Base-by-base conservation (phyloP, 495 filamentous ascomycete species). In the Aspergillus conjunctus region DNA sequence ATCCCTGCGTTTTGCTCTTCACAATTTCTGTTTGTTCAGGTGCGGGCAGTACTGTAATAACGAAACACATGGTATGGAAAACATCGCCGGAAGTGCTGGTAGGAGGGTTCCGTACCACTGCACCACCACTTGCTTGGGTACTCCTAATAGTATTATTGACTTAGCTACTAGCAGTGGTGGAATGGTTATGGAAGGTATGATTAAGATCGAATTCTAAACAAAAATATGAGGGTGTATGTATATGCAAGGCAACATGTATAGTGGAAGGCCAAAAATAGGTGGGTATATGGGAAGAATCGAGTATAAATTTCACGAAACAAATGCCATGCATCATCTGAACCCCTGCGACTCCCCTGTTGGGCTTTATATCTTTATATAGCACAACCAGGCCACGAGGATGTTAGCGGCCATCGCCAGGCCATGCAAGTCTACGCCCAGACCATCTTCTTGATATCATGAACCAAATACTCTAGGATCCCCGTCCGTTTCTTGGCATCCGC, bases 401-500 rank as follows among this genome's bases (percentile, higher is more conserved):
- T 41, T 14, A 41, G 15, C 11, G 15, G 37, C 37, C 37, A 41
- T 14, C 37, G 7, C 12, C 26, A 26, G 5, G 5, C 26, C 26
- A 26, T 2, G 26, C 26, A 26, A 43, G 39, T 21, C 54, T 61
- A 94, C 58, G 89, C 90, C 93, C 93, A 97, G 22, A 97, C 90
- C 72, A 97, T 73, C 80, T 90, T 93, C 83, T 93, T 96, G 52
- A 97, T 77, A 58, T 86, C 87, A 78, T 97, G 89, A 10, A 90
- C 89, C 67, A 92, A 71, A 70, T 91, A 85, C 77, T 98, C 93
- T 45, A 98, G 69, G 67, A 92, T 78, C 7, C 91, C 90, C 3
- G 93, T 97, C 56, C 87, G 91, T 77, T 85, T 91, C 85, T 84
- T 92, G 60, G 94, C 94, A 69, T 97, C 92, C 3, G 81, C 84